Base-by-base conservation (phyloP, 805 yeast species). In the Barnettozyma populi region DNA sequence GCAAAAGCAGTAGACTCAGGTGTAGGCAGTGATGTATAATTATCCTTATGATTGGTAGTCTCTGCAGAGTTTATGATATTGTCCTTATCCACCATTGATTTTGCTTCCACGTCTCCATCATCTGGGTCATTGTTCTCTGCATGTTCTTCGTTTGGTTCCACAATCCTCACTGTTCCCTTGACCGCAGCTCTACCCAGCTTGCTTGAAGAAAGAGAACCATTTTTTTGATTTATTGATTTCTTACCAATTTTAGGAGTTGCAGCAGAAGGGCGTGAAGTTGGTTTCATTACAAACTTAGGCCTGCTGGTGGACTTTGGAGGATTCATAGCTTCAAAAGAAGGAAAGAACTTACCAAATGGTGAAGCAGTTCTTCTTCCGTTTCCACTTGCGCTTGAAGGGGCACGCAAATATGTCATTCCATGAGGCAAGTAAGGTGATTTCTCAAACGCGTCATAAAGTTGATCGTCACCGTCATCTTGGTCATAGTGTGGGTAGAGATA, bases 251-350 rank as follows among this genome's bases (percentile, higher is more conserved):
- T 39, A 16, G 42, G 25, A 14, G 21, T 2, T 16, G 42, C n/a
- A 39, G 37, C 36, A 34, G 24, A 43, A 1, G 44, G 16, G 2
- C 42, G 20, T 23, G 44, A 40, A 2, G 48, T 20, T 35, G 37
- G 14, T 7, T 46, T 46, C 21, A 34, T 5, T n/a, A 8, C 45
- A n/a, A 49, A 44, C 10, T 18, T 50, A 16, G 46, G 29, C 24
- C 51, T 57, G 21, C 52, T 47, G 25, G 52, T 44, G 14, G 50
- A 36, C 16, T 36, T 47, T 16, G 63, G 61, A 21, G 63, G 64
- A 20, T 57, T 58, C n/a, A 59, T 53, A 2, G 64, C 63, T 43
- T 59, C 60, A 47, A 55, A 61, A 2, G 59, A 48, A 31, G 65
- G 63, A 54, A 61, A 61, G 7, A 49, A 57, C 23, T 56, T 45